Base-by-base conservation (phyloP, 78 protist genomes). In the Dictyostelium intermedium region DNA sequence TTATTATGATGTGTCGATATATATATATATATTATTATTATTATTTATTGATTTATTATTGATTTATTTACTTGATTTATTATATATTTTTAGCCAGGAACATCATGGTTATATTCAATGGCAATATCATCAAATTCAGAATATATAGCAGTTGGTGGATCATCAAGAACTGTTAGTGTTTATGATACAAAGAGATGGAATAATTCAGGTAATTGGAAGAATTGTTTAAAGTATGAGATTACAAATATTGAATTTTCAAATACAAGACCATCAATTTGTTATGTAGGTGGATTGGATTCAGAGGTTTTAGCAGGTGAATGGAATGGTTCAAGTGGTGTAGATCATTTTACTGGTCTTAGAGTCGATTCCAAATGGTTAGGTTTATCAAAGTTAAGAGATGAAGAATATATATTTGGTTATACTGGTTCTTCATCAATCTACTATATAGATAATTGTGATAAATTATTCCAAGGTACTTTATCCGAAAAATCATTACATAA, bases 341-440 rank as follows among this genome's bases (percentile, higher is more conserved):
- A 89, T 45, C 94, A 89, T 83, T 89, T 89, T 10, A 80, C 84
- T 32, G 94, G 94, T 34, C 25, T 89, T 14, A 11, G 94, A n/a
- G 94, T 89, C 10, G 94, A 89, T 50, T 89, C 94, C 6, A 47
- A 85, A 39, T 89, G 94, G 94, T 45, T 89, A 47, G 94, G 94
- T 80, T 66, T 89, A 23, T 79, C 84, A 32, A 89, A 89, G 35
- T 47, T 89, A 27, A 63, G 73, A n/a, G 82, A 45, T 20, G 25
- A 89, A 70, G 94, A 89, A 35, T 63, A 72, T 63, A 23, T 89
- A 32, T 89, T 89, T 89, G 94, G 94, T 60, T 53, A 80, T 35
- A 89, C 94, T 11, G 39, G 70, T 35, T 78, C 94, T 8, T 72
- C 86, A 23, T 27, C 56, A 18, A 66, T 80, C 10, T 89, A 89